These are phyloP conservation scores for Trichoderma hamatum DNA, from an alignment of 2,329 filamentous ascomycete species.

Conservation along the genomic window DNA sequence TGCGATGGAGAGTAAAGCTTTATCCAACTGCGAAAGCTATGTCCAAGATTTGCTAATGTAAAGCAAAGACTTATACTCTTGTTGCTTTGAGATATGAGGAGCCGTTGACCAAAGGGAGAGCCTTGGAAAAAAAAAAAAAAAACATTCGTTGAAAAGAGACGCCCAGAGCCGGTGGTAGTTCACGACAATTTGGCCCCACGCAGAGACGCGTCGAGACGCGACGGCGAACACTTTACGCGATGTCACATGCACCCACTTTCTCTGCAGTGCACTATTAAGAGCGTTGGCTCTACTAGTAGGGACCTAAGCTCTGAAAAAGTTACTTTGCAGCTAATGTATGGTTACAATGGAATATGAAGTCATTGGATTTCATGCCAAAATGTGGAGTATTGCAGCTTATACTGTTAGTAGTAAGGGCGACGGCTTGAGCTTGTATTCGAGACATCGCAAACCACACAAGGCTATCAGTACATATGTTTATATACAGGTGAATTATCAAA, in stretches of 20 bases:
- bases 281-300: too few relatives aligned
- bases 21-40: background rate
- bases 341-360: background rate
- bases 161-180: background rate
- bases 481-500: background rate
- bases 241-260: constrained; percentile 28
- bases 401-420: background rate
- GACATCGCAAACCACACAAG: background rate
- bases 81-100: too few relatives aligned
- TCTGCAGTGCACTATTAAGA: background rate
- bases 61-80: too few relatives aligned
- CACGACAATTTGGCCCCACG: constrained; percentile 28
- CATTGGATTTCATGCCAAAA: background rate
- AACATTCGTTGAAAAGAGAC: too few relatives aligned
- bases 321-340: background rate
- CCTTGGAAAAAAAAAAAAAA: background rate
- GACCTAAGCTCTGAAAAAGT: background rate
- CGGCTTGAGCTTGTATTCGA: background rate
- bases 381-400: background rate
- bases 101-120: background rate
- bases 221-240: constrained; percentile 28
- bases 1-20: background rate
- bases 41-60: background rate
- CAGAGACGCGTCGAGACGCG: constrained; percentile 32
- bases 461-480: background rate